Evolutionary conservation across 1,139 yeast species (phyloP).

Genomic region (Debaryomyces robertsiae): DNA sequence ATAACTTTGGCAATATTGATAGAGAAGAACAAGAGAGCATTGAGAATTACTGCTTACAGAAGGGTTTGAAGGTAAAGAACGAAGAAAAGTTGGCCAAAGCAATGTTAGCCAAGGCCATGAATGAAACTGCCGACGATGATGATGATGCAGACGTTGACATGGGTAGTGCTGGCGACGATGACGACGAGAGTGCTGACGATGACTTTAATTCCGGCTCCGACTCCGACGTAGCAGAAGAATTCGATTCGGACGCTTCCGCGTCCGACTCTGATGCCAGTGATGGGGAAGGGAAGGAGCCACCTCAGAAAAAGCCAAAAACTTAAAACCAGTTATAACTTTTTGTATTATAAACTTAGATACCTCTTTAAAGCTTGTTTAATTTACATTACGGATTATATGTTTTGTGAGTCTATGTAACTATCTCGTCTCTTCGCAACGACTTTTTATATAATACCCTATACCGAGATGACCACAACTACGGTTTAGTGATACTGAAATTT

Average conservation of each 20-base stretch:
- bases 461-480: too few relatives aligned
- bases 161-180: conserved; percentile 76
- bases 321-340: neutral
- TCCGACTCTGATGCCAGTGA: conserved; percentile 42
- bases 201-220: conserved; percentile 66
- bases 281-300: conserved; percentile 45
- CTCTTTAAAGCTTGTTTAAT: too few relatives aligned
- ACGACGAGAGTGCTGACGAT: conserved; percentile 68
- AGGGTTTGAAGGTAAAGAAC: conserved; percentile 79
- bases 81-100: conserved; percentile 89
- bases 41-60: conserved; percentile 74
- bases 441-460: too few relatives aligned
- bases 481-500: too few relatives aligned
- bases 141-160: conserved; percentile 63
- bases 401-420: too few relatives aligned
- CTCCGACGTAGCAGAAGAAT: conserved; percentile 85
- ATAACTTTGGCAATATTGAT: conserved; percentile 85
- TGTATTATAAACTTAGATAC: neutral
- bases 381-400: too few relatives aligned
- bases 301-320: conserved; percentile 49
- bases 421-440: too few relatives aligned
- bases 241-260: conserved; percentile 67
- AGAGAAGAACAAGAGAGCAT: conserved; percentile 85
- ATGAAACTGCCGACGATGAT: conserved; percentile 67
- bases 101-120: conserved; percentile 74